Percentiles rank a stretch among this genome's conserved stretches.
Conservation (phyloP, 495 filamentous ascomycete genomes). For the Penicillium coprophilum region DNA sequence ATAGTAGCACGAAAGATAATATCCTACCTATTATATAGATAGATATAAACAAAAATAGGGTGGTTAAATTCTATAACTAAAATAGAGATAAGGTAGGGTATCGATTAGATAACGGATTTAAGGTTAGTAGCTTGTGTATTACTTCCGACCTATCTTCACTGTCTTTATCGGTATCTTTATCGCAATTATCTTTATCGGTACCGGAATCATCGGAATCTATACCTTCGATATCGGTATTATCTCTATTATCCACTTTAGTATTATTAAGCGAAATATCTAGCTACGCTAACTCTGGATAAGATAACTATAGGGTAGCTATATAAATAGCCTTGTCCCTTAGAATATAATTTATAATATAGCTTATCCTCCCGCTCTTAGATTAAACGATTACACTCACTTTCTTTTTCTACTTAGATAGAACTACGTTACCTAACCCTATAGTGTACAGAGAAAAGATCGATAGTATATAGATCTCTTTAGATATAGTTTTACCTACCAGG, state of each 20-base stretch:
- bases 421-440: too few species aligned
- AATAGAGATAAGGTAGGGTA: conserved; percentile 8
- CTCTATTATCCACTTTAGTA: not conserved
- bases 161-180: not conserved
- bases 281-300: not conserved
- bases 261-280: not conserved
- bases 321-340: not conserved
- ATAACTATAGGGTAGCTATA: not conserved
- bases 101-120: conserved; percentile 11
- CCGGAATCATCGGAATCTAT: too few species aligned
- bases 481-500: conserved; percentile 1
- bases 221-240: not conserved
- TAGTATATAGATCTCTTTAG: not conserved
- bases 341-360: not conserved
- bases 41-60: conserved; percentile 1
- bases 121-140: conserved; percentile 10
- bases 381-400: not conserved
- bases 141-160: not conserved
- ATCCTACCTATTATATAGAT: conserved; percentile 1
- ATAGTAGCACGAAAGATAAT: not conserved
- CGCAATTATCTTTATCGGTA: not conserved
- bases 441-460: not conserved
- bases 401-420: not conserved
- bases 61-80: conserved; percentile 13
- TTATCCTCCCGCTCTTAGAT: not conserved